Conservation (phyloP, 495 filamentous ascomycete genomes). For the Aspergillus haitiensis region DNA sequence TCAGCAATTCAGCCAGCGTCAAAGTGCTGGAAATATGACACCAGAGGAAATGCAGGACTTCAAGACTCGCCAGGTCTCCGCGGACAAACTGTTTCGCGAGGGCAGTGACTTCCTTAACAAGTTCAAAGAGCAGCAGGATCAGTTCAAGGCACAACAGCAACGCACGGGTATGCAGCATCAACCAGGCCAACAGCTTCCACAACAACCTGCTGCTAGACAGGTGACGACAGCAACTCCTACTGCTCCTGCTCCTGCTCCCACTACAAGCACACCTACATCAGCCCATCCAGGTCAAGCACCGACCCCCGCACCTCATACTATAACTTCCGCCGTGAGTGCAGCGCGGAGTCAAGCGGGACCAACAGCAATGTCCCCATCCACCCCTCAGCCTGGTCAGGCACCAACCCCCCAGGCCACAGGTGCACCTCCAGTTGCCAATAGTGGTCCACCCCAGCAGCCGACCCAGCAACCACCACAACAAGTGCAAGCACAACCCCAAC, state of each 20-base stretch:
- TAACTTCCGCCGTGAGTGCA: slow-evolving; percentile 55
- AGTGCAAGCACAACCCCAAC: slow-evolving; percentile 27
- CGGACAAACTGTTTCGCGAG: slow-evolving; percentile 48
- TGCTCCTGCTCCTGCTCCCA: slow-evolving; percentile 23
- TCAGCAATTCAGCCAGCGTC: slow-evolving; percentile 39
- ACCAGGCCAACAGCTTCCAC: slow-evolving; percentile 21
- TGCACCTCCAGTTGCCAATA: slow-evolving; percentile 26
- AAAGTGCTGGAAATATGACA: slow-evolving; percentile 39
- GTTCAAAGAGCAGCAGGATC: slow-evolving; percentile 52
- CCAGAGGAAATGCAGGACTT: slow-evolving; percentile 47
- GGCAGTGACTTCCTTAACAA: slow-evolving; percentile 47
- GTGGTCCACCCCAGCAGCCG: slow-evolving; percentile 47
- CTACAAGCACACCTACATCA: slow-evolving; percentile 26
- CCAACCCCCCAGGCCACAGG: slow-evolving; percentile 38
- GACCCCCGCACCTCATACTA: slow-evolving; percentile 51
- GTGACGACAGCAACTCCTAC: slow-evolving; percentile 14
- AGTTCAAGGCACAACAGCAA: slow-evolving; percentile 46
- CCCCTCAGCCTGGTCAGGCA: slow-evolving; percentile 39
- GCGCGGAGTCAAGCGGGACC: slow-evolving; percentile 48
- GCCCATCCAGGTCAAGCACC: slow-evolving; percentile 41
- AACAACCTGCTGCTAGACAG: slow-evolving; percentile 19
- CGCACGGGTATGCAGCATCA: slow-evolving; percentile 23
- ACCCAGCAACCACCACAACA: slow-evolving; percentile 45
- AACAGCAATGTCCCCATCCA: slow-evolving; percentile 41
- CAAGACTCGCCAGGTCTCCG: slow-evolving; percentile 43